Conservation (phyloP, 2,329 filamentous ascomycete genomes). For the Calonectria montana region DNA sequence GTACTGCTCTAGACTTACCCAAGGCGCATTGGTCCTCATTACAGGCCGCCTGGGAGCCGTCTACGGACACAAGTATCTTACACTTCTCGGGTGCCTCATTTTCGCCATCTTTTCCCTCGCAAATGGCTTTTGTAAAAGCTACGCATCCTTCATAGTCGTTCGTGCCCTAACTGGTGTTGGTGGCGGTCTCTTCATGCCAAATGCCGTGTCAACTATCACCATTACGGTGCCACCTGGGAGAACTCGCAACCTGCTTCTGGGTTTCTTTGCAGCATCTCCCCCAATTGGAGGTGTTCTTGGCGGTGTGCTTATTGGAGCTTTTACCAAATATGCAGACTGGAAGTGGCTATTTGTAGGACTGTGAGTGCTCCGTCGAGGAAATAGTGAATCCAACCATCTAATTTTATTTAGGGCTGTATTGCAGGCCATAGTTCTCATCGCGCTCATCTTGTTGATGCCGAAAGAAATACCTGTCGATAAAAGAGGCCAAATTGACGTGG, state of each 20-base stretch:
- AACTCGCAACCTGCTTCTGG: constrained; percentile 35
- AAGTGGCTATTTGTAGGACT: constrained; percentile 56
- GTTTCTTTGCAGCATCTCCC: constrained; percentile 30
- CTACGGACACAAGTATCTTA: constrained; percentile 62
- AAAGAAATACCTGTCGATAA: constrained; percentile 38
- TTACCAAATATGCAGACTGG: constrained; percentile 44
- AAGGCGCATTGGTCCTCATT: constrained; percentile 64
- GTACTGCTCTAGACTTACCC: constrained; percentile 52
- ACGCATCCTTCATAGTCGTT: constrained; percentile 54
- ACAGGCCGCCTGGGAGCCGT: constrained; percentile 64
- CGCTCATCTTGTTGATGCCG: constrained; percentile 22
- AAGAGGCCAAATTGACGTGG: constrained; percentile 45
- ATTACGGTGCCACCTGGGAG: constrained; percentile 59
- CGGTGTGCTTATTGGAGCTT: constrained; percentile 53
- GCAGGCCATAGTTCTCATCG: constrained; percentile 6
- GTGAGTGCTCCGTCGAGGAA: constrained; percentile 34
- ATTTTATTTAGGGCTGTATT: not conserved
- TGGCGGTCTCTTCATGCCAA: constrained; percentile 62
- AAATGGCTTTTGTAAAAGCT: constrained; percentile 56
- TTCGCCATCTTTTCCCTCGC: constrained; percentile 56
- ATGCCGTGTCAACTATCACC: constrained; percentile 62
- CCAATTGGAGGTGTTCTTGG: constrained; percentile 59
- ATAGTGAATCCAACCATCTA: not conserved
- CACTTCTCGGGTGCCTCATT: constrained; percentile 56
- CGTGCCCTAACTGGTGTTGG: constrained; percentile 61